Evolutionary conservation across 768 basidiomycete species (phyloP).

Genomic region (Boletus rufocinnamomeus): DNA sequence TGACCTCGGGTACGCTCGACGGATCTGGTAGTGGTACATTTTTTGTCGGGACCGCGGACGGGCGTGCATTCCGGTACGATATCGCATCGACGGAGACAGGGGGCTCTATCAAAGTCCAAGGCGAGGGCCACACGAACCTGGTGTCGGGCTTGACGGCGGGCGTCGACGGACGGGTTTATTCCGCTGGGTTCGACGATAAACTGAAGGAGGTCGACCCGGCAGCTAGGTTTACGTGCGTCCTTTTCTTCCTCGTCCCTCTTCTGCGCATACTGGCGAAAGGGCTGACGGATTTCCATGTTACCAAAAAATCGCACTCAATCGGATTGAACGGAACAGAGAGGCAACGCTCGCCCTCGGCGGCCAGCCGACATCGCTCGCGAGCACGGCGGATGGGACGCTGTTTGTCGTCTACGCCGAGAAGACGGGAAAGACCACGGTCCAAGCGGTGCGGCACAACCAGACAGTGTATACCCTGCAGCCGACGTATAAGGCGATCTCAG

Average conservation of each 20-base stretch:
- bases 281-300: neutral
- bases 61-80: slow-evolving; percentile 69
- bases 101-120: slow-evolving; percentile 47
- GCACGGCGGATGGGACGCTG: slow-evolving; percentile 58
- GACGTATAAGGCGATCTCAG: slow-evolving; percentile 52
- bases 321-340: slow-evolving; percentile 40
- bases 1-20: slow-evolving; percentile 60
- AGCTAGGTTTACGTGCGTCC: slow-evolving; percentile 30
- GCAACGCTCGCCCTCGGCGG: slow-evolving; percentile 53
- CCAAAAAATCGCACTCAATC: neutral
- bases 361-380: slow-evolving; percentile 70
- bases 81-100: slow-evolving; percentile 23
- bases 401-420: slow-evolving; percentile 56
- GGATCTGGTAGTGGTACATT: slow-evolving; percentile 54
- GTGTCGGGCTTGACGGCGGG: slow-evolving; percentile 61
- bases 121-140: slow-evolving; percentile 69
- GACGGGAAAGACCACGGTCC: slow-evolving; percentile 45
- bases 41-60: slow-evolving; percentile 79
- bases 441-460: slow-evolving; percentile 72
- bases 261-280: neutral
- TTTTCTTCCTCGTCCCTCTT: slow-evolving; percentile 1
- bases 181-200: slow-evolving; percentile 79
- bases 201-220: slow-evolving; percentile 62
- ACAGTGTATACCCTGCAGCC: slow-evolving; percentile 58
- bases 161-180: slow-evolving; percentile 55